phyloP scores from a whole-genome alignment of 1,284 basidiomycete genomes.

The Trametes hirsuta region DNA sequence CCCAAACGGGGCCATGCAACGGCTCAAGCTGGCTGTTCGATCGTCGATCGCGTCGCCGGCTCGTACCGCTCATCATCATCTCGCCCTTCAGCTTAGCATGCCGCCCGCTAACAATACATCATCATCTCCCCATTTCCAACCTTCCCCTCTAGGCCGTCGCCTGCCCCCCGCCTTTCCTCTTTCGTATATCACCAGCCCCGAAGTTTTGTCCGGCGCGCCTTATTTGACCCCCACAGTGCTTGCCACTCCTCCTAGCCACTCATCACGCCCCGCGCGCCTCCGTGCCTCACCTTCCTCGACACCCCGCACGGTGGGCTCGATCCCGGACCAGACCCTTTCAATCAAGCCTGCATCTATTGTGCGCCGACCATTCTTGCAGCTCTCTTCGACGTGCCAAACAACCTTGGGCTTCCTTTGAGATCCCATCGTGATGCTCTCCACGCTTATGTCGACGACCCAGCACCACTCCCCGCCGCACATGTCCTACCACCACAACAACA shows the following conservation, averaged over 20 bases:
- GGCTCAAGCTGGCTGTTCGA: constrained; percentile 21
- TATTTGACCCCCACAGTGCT: constrained; percentile 20
- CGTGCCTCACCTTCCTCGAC: constrained; percentile 7
- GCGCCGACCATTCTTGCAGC: constrained; percentile 6
- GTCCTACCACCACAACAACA: not conserved
- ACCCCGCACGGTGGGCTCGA: constrained; percentile 7
- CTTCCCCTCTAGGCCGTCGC: constrained; percentile 19
- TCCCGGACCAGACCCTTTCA: constrained; percentile 5
- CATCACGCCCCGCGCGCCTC: constrained; percentile 3
- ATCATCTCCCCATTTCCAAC: constrained; percentile 25
- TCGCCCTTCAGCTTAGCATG: constrained; percentile 16
- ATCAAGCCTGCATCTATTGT: constrained; percentile 8
- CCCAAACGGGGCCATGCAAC: constrained; percentile 18
- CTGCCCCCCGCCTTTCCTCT: constrained; percentile 19
- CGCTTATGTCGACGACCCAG: constrained; percentile 12
- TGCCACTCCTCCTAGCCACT: constrained; percentile 8
- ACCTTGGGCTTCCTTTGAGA: not conserved
- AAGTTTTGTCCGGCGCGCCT: constrained; percentile 15
- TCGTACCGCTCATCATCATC: constrained; percentile 23
- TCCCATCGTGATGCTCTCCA: constrained; percentile 20
- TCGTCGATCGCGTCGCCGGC: constrained; percentile 25
- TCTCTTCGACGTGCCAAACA: constrained; percentile 9
- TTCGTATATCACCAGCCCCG: constrained; percentile 23
- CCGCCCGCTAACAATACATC: constrained; percentile 26
- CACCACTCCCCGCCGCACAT: constrained; percentile 11